These are phyloP conservation scores for Talaromyces sp. DNA, from an alignment of 2,329 filamentous ascomycete genomes.

Conservation along the genomic window DNA sequence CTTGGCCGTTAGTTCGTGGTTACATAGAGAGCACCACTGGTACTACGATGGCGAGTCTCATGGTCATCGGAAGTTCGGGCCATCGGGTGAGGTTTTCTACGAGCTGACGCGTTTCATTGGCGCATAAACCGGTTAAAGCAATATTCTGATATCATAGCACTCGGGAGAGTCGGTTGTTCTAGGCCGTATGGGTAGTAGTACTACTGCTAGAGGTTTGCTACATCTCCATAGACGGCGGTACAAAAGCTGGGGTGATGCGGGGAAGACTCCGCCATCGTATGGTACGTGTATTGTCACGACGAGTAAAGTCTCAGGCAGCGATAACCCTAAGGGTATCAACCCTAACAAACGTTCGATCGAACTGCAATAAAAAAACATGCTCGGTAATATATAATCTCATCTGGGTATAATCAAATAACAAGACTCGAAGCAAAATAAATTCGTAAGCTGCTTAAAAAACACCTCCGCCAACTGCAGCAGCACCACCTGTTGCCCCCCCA, in stretches of 20 bases:
- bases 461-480: neutral
- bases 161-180: neutral
- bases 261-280: neutral
- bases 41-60: neutral
- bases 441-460: neutral
- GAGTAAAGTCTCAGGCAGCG: neutral
- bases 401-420: neutral
- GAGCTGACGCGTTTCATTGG: neutral
- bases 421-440: neutral
- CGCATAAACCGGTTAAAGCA: neutral
- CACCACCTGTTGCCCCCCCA: neutral
- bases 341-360: neutral
- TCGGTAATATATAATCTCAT: neutral
- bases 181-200: neutral
- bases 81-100: neutral
- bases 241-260: slow-evolving; percentile 3
- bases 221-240: neutral
- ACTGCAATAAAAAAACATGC: neutral
- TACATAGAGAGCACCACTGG: neutral
- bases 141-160: neutral
- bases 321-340: neutral
- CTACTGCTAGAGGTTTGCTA: neutral
- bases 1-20: neutral
- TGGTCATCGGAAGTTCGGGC: neutral
- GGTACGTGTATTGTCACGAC: neutral